Evolutionary conservation across 768 basidiomycete genomes (phyloP).

Genomic region (Auriculariales sp.): DNA sequence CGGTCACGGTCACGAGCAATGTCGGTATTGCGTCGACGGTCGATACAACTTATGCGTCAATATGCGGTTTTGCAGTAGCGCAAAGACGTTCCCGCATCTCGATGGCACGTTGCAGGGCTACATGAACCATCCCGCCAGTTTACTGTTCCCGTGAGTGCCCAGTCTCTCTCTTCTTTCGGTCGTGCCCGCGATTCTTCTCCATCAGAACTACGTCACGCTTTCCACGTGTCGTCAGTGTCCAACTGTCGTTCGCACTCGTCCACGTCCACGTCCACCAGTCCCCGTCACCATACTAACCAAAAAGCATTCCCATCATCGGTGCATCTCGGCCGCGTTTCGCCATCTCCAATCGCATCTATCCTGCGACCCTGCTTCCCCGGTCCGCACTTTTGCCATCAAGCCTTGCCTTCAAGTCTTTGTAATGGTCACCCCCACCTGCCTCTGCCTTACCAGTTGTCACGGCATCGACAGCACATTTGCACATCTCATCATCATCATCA

Average conservation of each 20-base stretch:
- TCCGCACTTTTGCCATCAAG: too few species aligned
- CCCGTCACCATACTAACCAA: background rate
- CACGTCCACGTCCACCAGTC: slow-evolving; percentile 4
- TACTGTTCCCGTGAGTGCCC: slow-evolving; percentile 75
- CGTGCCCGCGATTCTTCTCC: background rate
- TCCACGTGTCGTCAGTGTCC: background rate
- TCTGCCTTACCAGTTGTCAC: too few species aligned
- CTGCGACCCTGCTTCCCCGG: too few species aligned
- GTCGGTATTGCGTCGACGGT: slow-evolving; percentile 52
- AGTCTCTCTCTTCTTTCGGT: too few species aligned
- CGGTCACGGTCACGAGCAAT: too few species aligned
- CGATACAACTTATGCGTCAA: slow-evolving; percentile 88
- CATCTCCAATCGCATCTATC: too few species aligned
- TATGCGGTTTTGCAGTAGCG: slow-evolving; percentile 81
- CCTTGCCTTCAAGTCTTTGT: too few species aligned
- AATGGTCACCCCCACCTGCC: too few species aligned
- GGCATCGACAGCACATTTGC: too few species aligned
- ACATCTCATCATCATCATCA: too few species aligned
- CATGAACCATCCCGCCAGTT: slow-evolving; percentile 80
- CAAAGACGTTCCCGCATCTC: slow-evolving; percentile 82
- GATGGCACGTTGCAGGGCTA: slow-evolving; percentile 81
- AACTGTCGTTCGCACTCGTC: slow-evolving; percentile 1
- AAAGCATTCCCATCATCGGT: too few species aligned
- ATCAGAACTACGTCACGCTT: background rate
- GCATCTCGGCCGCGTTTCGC: too few species aligned